Percentiles rank a stretch among this genome's conserved stretches.
Evolutionary conservation across 371 early-diverging fungal genomes (phyloP).

Genomic region (Apophysomyces ossiformis): DNA sequence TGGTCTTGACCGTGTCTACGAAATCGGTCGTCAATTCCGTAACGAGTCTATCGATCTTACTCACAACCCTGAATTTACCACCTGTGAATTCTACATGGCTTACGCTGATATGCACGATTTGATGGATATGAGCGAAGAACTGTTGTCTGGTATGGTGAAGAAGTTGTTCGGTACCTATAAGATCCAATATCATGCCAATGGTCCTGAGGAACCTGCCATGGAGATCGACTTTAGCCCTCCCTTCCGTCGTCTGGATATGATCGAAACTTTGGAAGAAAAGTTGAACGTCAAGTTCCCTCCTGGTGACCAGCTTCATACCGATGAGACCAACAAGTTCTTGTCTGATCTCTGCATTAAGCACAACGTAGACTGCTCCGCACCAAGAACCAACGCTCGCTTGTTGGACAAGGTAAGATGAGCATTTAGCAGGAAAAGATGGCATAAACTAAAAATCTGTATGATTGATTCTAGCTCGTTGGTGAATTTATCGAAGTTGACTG

Average conservation of each 20-base stretch:
- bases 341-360: constrained; percentile 91
- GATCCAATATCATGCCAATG: constrained; percentile 93
- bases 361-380: constrained; percentile 92
- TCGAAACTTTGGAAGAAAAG: constrained; percentile 90
- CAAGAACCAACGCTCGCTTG: constrained; percentile 94
- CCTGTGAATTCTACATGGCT: constrained; percentile 99
- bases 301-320: constrained; percentile 81
- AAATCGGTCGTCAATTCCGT: constrained; percentile 99
- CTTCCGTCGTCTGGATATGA: constrained; percentile 96
- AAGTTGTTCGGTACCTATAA: constrained; percentile 86
- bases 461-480: constrained; percentile 81
- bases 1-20: constrained; percentile 99
- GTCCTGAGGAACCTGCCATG: constrained; percentile 80
- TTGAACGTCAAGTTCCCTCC: constrained; percentile 92
- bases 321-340: constrained; percentile 88
- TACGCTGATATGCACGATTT: constrained; percentile 99
- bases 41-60: constrained; percentile 99
- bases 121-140: constrained; percentile 94
- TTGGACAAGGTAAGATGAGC: constrained; percentile 82
- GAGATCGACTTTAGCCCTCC: constrained; percentile 97
- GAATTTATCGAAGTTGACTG: constrained; percentile 97
- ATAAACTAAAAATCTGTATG: background rate
- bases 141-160: constrained; percentile 94
- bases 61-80: constrained; percentile 99
- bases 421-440: background rate